Base-by-base conservation (phyloP, 2,329 filamentous ascomycete genomes). In the Aspergillus pseudotamarii region DNA sequence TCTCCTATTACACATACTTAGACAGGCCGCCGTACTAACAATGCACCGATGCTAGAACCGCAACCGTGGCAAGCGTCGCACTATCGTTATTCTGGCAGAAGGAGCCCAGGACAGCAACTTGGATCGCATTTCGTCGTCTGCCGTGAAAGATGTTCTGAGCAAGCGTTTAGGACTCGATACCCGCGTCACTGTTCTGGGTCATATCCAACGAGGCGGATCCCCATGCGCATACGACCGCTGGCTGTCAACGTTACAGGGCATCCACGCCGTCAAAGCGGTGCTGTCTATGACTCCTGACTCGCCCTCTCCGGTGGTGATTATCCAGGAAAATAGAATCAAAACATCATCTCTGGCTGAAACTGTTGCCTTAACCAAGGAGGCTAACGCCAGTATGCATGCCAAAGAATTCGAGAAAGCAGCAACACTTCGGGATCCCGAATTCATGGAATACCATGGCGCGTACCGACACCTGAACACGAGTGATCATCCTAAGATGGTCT, bases 241-340 rank as follows among this genome's bases (percentile, higher is more conserved):
- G 88, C 85, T 99, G 55, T 89, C 91, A 8, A 99, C 95, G 0
- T 82, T 98, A 41, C 95, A 99, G 76, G 95, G 94, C 72, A 93
- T 96, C 3, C 94, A 97, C 78, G 94, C 94, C 28, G 94, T 98
- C 73, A 93, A 91, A 72, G 94, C 94, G 26, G 92, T 97, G 21
- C 85, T 97, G 32, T 92, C 96, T 68, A 92, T 93, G 57, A 96
- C 89, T 0, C 93, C 95, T 11, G 91, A 95, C 50, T 94, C 92
- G 0, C 92, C 93, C 60, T 97, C 93, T 56, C 94, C 93, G 62
- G 94, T 99, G 74, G 98, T 99, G 75, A 94, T 93, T 70, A 94
- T 99, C 70, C 94, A 90, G 67, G 95, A 99, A 83, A 98, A 98
- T 86, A 96, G 99, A 82, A 98, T 99, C 75, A 89, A 93, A 68